Conservation (phyloP, 176 grass and related monocot genomes). For the Cocos nucifera region DNA sequence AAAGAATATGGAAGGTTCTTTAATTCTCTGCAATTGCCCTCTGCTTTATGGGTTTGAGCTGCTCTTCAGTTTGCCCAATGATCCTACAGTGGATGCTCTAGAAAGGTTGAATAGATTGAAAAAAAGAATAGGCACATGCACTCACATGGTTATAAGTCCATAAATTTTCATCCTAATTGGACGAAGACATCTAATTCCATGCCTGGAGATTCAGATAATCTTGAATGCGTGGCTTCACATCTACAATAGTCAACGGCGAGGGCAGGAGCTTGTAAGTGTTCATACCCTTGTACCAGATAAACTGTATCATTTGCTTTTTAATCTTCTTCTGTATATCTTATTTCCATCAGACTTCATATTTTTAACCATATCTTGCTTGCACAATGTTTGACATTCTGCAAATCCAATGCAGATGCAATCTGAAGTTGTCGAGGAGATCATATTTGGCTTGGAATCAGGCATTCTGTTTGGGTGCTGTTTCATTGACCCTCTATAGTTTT, state of each 20-base stretch:
- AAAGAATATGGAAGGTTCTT: too few relatives aligned
- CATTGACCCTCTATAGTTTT: not conserved
- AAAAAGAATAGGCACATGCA: too few relatives aligned
- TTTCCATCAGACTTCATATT: slow-evolving; percentile 2
- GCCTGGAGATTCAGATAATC: slow-evolving; percentile 36
- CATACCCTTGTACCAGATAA: too few relatives aligned
- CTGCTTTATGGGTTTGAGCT: too few relatives aligned
- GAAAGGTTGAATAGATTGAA: too few relatives aligned
- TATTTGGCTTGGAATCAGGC: slow-evolving; percentile 86
- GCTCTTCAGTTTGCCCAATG: too few relatives aligned
- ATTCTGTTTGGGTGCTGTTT: slow-evolving; percentile 88
- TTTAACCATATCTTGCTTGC: slow-evolving; percentile 11
- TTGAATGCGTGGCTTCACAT: slow-evolving; percentile 90
- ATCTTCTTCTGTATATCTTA: not conserved
- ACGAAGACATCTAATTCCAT: slow-evolving; percentile 3
- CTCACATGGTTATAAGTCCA: too few relatives aligned
- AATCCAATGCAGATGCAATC: slow-evolving; percentile 50
- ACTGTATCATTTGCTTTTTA: too few relatives aligned
- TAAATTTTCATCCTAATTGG: too few relatives aligned
- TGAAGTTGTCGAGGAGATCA: slow-evolving; percentile 92
- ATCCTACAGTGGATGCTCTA: too few relatives aligned
- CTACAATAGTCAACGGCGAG: slow-evolving; percentile 80
- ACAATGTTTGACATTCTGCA: slow-evolving; percentile 20
- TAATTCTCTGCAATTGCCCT: too few relatives aligned
- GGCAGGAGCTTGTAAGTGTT: slow-evolving; percentile 68